phyloP scores from a whole-genome alignment of 495 filamentous ascomycete species.

The Aspergillus baeticus region DNA sequence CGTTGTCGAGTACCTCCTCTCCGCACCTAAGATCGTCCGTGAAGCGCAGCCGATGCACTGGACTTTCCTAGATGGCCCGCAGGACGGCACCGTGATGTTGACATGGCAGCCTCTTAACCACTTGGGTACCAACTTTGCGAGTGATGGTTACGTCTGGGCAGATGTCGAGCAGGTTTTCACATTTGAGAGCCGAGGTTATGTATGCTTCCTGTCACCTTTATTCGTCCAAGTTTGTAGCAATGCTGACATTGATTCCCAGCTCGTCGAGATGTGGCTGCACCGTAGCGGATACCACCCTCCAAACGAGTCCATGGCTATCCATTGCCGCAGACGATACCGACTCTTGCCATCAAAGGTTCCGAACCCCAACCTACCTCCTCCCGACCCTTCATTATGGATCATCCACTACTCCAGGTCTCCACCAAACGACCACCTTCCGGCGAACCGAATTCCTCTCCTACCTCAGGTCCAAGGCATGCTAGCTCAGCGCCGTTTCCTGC shows the following conservation, averaged over 20 bases:
- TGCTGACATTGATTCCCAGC: constrained; percentile 36
- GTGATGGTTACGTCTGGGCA: constrained; percentile 89
- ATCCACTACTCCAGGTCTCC: constrained; percentile 85
- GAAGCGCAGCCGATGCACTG: constrained; percentile 79
- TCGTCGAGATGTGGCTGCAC: constrained; percentile 81
- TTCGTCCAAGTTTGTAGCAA: not conserved
- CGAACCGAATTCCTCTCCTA: constrained; percentile 57
- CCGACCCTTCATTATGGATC: constrained; percentile 85
- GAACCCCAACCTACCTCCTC: constrained; percentile 56
- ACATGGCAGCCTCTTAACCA: constrained; percentile 78
- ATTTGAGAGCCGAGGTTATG: constrained; percentile 73
- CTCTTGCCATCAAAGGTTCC: constrained; percentile 63
- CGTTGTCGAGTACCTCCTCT: constrained; percentile 71
- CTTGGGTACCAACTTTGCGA: constrained; percentile 69
- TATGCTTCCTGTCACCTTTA: constrained; percentile 38
- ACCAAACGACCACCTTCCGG: constrained; percentile 65
- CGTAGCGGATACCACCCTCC: constrained; percentile 70
- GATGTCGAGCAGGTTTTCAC: constrained; percentile 70
- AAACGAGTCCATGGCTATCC: constrained; percentile 66
- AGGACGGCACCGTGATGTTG: constrained; percentile 76
- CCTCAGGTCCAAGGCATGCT: constrained; percentile 61
- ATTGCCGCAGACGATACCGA: constrained; percentile 79
- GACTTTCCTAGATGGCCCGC: constrained; percentile 82
- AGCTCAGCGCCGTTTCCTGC: constrained; percentile 63
- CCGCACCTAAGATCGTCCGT: constrained; percentile 77